Base-by-base conservation (phyloP, 108 stramenopile genomes). In the Aureococcus anophagefferens region DNA sequence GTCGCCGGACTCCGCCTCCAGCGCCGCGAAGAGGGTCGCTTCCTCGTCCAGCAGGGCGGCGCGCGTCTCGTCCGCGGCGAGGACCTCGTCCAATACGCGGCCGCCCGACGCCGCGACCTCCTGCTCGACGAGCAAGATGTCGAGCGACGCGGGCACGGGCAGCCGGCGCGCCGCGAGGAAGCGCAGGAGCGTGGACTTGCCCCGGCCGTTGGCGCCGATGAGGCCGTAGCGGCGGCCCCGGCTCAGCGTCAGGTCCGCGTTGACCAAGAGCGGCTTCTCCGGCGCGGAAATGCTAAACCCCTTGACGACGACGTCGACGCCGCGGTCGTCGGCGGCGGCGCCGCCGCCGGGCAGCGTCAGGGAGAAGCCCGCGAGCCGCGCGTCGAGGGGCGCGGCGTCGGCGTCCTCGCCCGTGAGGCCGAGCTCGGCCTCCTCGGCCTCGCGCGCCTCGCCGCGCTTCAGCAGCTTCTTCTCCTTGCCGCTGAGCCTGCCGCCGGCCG, bases 111-210 rank as follows among this genome's bases (percentile, higher is more conserved):
- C 97, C 33, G 90, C 81, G 36, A 96, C 97, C 80, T 99, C 99
- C 80, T 99, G 99, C 75, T 99, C 99, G 32, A 99, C 99, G 75
- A 98, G 98, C 72, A 99, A 84, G 72, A 92, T 93, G 81, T 99
- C 98, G 65, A 99, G 85, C 44, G 91, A 82, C 30, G 91, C 95
- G 4, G 99, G 99, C 5, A 99, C 81, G 66, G 86, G 88, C 75
- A 99, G 84, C 73, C 97, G 96, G 13, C 84, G 69, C 29, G 94
- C 90, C 34, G 94, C 96, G 79, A 99, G 95, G 94, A 97, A 94
- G 78, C 97, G 97, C 73, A 99, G 77, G 35, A 99, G 77, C 1
- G 99, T 99, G 68, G 88, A 88, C 75, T 98, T 96, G 64, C 97
- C 96, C 68, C 86, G 79, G n/a, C 98, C 98, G 83, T 98, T 98